phyloP scores from a whole-genome alignment of 208 protist genomes.

The Lotmaria passim region DNA sequence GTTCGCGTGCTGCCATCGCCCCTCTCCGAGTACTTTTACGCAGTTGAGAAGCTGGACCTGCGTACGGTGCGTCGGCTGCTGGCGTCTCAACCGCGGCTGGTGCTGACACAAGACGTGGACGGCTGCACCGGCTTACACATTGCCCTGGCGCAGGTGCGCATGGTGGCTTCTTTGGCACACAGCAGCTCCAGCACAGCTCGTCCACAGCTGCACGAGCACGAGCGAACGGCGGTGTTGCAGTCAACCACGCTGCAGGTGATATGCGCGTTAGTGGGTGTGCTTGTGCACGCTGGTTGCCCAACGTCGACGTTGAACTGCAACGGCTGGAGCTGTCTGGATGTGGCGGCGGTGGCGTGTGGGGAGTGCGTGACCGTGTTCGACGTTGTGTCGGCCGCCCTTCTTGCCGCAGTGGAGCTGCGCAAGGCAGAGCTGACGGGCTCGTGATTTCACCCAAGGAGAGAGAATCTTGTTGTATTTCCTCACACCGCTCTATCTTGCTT shows the following conservation, averaged over 20 bases:
- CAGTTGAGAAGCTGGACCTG: constrained; percentile 68
- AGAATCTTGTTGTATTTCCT: neutral
- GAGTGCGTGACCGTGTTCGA: constrained; percentile 47
- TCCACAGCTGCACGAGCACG: constrained; percentile 13
- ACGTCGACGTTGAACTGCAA: constrained; percentile 33
- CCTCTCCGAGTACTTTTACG: constrained; percentile 60
- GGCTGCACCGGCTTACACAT: constrained; percentile 66
- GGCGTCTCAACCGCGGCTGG: constrained; percentile 30
- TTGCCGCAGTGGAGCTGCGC: constrained; percentile 40
- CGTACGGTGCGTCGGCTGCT: constrained; percentile 52
- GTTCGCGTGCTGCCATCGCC: constrained; percentile 38
- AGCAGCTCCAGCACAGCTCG: neutral
- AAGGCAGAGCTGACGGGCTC: neutral
- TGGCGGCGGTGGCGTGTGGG: constrained; percentile 37
- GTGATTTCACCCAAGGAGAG: neutral
- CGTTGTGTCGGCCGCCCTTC: constrained; percentile 46
- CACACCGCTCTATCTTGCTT: neutral
- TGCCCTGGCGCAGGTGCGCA: constrained; percentile 34
- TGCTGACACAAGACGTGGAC: constrained; percentile 51
- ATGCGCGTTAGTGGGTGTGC: constrained; percentile 41
- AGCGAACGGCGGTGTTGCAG: constrained; percentile 5
- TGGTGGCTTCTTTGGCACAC: neutral
- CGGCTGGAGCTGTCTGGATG: constrained; percentile 68
- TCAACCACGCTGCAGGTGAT: constrained; percentile 46
- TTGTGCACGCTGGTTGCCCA: constrained; percentile 57